Percentiles rank a stretch among this genome's conserved stretches.
These are phyloP conservation scores for Talaromyces wortmannii DNA, from an alignment of 495 filamentous ascomycete species.

Conservation along the genomic window DNA sequence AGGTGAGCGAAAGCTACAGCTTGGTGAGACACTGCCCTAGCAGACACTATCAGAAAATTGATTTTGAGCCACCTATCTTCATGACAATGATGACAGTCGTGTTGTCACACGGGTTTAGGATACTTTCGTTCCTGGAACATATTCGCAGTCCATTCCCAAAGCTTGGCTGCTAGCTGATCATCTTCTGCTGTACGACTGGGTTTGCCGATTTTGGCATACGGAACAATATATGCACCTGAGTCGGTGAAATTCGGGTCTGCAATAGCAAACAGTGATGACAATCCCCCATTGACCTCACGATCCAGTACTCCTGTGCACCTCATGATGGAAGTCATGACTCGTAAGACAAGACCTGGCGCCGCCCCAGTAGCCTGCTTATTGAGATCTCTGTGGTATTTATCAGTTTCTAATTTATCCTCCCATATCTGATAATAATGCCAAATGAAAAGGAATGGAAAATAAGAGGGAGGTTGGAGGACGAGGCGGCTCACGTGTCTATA, in stretches of 20 bases:
- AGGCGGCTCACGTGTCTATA: neutral
- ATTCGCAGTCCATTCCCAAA: neutral
- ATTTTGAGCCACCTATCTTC: no score
- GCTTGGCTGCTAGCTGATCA: neutral
- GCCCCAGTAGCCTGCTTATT: neutral
- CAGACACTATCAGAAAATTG: no score
- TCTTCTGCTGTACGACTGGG: neutral
- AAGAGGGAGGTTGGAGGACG: neutral
- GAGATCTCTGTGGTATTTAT: neutral
- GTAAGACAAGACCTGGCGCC: neutral
- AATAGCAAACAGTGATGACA: neutral
- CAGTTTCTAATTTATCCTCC: neutral
- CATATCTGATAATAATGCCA: no score
- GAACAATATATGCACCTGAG: neutral
- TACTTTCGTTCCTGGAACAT: neutral
- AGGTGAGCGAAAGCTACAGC: no score
- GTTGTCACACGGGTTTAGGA: no score
- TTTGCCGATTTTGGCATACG: neutral
- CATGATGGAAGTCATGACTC: neutral
- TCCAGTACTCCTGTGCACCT: neutral
- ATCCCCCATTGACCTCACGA: neutral
- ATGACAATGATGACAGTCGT: no score
- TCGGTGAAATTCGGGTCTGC: neutral
- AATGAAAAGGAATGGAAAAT: neutral
- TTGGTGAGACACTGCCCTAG: no score